These are phyloP conservation scores for Fusarium sterilihyphosum DNA, from an alignment of 2,329 filamentous ascomycete species.

Conservation along the genomic window DNA sequence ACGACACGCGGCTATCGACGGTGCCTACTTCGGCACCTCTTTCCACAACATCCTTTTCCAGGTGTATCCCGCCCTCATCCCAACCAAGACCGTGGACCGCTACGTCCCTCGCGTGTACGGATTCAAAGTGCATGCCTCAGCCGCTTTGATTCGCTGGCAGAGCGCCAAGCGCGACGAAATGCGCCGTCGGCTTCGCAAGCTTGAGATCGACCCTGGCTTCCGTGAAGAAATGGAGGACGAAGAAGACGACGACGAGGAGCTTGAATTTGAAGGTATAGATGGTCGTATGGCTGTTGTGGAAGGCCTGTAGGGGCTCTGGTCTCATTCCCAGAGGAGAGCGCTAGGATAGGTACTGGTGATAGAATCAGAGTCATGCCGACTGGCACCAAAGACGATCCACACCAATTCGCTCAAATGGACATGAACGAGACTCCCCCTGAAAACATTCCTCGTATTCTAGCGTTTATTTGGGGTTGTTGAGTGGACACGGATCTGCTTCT, in stretches of 20 bases:
- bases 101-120: constrained; percentile 94
- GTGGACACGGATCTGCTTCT: background rate
- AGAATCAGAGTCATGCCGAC: background rate
- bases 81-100: constrained; percentile 83
- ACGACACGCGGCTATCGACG: constrained; percentile 93
- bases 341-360: background rate
- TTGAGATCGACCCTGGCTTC: constrained; percentile 83
- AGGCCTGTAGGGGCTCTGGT: constrained; percentile 31
- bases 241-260: constrained; percentile 67
- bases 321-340: background rate
- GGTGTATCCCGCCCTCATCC: constrained; percentile 91
- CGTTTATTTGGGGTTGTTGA: background rate
- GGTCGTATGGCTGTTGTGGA: constrained; percentile 44
- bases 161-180: constrained; percentile 82
- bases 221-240: constrained; percentile 74
- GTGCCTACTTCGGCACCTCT: constrained; percentile 96
- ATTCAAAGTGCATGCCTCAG: constrained; percentile 92
- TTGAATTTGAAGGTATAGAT: constrained; percentile 53
- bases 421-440: background rate
- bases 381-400: background rate
- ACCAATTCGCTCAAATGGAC: constrained; percentile 8
- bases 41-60: constrained; percentile 99
- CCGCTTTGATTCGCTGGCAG: constrained; percentile 92
- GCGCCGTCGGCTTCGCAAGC: constrained; percentile 76
- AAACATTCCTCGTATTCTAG: background rate